phyloP scores from a whole-genome alignment of 495 filamentous ascomycete genomes.

The Pseudomonodictys pantanalensis region DNA sequence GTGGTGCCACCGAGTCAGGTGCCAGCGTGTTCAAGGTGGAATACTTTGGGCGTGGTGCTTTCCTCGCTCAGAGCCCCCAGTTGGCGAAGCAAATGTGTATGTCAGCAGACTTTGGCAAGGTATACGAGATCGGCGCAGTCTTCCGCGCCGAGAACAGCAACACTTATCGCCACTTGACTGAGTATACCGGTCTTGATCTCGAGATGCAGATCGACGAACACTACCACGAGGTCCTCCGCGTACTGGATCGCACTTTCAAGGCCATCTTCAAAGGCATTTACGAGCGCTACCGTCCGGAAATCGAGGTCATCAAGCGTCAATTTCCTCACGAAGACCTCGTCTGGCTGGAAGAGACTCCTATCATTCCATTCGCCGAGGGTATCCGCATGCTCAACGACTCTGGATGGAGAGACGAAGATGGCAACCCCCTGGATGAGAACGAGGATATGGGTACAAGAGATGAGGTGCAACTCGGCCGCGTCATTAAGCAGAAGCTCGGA shows the following conservation, averaged over 20 bases:
- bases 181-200: conserved; percentile 95
- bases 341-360: conserved; percentile 80
- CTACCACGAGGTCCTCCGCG: conserved; percentile 81
- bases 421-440: conserved; percentile 60
- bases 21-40: conserved; percentile 88
- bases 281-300: conserved; percentile 45
- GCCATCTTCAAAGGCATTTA: conserved; percentile 74
- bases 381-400: conserved; percentile 77
- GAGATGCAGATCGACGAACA: conserved; percentile 91
- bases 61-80: conserved; percentile 89
- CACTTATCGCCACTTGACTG: conserved; percentile 93
- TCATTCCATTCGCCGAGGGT: conserved; percentile 76
- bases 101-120: conserved; percentile 82
- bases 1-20: conserved; percentile 88
- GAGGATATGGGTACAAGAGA: conserved; percentile 83
- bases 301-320: conserved; percentile 53
- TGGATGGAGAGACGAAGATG: conserved; percentile 74
- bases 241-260: conserved; percentile 80
- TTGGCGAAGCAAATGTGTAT: conserved; percentile 97
- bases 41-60: conserved; percentile 85
- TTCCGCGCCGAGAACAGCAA: conserved; percentile 97
- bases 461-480: conserved; percentile 77
- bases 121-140: conserved; percentile 86
- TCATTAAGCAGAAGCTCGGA: conserved; percentile 80
- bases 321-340: conserved; percentile 65